These are phyloP conservation scores for Rubroshorea leprosula DNA, from an alignment of 345 rosid genomes.

Conservation along the genomic window DNA sequence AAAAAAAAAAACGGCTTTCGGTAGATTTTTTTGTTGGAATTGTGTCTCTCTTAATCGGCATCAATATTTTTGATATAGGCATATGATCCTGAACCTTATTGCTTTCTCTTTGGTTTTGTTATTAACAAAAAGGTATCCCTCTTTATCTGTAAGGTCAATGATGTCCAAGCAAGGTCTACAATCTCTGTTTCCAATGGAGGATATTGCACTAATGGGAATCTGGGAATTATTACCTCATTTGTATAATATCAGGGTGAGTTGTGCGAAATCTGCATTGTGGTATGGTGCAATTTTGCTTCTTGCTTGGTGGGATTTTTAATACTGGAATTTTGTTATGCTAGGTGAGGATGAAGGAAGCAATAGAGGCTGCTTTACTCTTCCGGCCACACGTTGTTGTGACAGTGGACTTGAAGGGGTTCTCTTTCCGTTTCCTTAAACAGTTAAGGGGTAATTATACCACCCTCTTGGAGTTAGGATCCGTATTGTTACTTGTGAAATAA, in stretches of 20 bases:
- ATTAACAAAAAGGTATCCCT: not conserved
- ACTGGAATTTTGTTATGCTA: conserved; percentile 24
- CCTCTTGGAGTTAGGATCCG: conserved; percentile 18
- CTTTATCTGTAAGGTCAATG: conserved; percentile 40
- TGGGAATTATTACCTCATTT: conserved; percentile 90
- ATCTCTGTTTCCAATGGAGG: conserved; percentile 81
- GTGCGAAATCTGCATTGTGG: not conserved
- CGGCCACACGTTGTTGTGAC: conserved; percentile 89
- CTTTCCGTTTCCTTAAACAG: conserved; percentile 74
- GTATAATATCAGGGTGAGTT: conserved; percentile 65
- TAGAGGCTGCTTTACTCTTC: conserved; percentile 59
- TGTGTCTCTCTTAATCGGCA: not conserved
- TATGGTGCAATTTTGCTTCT: not conserved
- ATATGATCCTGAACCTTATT: too few relatives aligned
- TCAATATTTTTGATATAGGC: not conserved
- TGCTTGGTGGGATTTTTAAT: not conserved
- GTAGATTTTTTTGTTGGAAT: not conserved
- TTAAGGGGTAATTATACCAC: conserved; percentile 46
- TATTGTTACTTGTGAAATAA: conserved; percentile 20
- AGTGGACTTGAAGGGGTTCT: conserved; percentile 90
- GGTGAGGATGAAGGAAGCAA: conserved; percentile 64
- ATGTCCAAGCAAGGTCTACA: conserved; percentile 70
- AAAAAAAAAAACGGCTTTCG: too few relatives aligned
- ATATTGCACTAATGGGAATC: conserved; percentile 85
- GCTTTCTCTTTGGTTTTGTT: conserved; percentile 1